Evolutionary conservation across 805 yeast species (phyloP).

Genomic region (Yarrowia deformans): DNA sequence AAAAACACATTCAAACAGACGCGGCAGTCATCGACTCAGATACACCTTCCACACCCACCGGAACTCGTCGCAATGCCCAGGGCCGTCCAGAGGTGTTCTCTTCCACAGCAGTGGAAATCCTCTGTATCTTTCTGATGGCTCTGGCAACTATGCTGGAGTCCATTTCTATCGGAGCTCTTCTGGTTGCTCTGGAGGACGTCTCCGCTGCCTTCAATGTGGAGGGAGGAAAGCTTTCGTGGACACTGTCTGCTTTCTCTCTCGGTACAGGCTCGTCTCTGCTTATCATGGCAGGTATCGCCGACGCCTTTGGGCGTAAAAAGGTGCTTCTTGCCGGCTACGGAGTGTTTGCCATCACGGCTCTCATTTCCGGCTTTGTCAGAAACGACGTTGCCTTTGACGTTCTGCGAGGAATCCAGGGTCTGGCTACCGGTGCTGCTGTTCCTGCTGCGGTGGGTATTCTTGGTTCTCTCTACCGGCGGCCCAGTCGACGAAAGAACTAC

Average conservation of each 20-base stretch:
- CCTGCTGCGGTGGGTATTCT: conserved; percentile 60
- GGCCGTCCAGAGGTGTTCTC: conserved; percentile 12
- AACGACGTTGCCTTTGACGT: conserved; percentile 52
- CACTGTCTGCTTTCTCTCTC: conserved; percentile 53
- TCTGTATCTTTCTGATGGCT: conserved; percentile 50
- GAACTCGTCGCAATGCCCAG: conserved; percentile 1
- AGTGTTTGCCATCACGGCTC: conserved; percentile 49
- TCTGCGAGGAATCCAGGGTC: conserved; percentile 57
- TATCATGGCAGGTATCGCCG: conserved; percentile 58
- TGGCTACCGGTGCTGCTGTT: conserved; percentile 55
- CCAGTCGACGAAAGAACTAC: conserved; percentile 54
- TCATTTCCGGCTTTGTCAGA: conserved; percentile 46
- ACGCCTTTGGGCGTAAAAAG: conserved; percentile 56
- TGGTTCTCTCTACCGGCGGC: conserved; percentile 53
- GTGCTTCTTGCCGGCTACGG: conserved; percentile 52
- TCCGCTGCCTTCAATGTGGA: conserved; percentile 51
- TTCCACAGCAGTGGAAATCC: conserved; percentile 45
- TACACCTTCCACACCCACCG: background rate
- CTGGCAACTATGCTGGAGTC: conserved; percentile 56
- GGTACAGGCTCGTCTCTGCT: conserved; percentile 57
- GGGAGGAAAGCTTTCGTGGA: conserved; percentile 58
- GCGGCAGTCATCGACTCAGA: background rate
- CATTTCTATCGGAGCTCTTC: conserved; percentile 52
- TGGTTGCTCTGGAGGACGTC: conserved; percentile 51
- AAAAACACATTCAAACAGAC: background rate